A percentile compares a stretch with the other conserved stretches of the same genome.
Conservation (phyloP, 257 asterid species). For the Nicotiana noctiflora region DNA sequence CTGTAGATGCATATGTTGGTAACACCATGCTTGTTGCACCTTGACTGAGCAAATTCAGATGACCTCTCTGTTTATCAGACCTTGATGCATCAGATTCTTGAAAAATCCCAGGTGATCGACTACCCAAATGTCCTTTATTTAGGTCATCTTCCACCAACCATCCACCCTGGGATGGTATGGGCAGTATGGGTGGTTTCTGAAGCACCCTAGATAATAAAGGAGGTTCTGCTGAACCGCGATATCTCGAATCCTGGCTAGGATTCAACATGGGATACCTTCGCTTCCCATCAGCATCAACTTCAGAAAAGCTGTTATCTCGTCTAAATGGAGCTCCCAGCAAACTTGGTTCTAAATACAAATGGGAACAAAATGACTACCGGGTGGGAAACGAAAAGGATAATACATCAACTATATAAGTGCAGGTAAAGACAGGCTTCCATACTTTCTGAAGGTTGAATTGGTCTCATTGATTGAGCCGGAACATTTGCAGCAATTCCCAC, state of each 20-base stretch:
- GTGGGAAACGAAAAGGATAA: neutral
- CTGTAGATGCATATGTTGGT: conserved; percentile 31
- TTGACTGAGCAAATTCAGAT: conserved; percentile 38
- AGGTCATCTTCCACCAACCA: conserved; percentile 55
- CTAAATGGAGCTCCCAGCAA: conserved; percentile 76
- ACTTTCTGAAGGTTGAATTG: conserved; percentile 63
- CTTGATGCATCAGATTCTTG: conserved; percentile 37
- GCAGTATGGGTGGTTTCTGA: conserved; percentile 36
- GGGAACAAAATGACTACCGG: conserved; percentile 4
- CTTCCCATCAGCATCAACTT: conserved; percentile 33
- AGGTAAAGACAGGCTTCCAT: conserved; percentile 17
- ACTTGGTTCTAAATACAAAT: conserved; percentile 62
- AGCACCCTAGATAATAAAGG: conserved; percentile 59
- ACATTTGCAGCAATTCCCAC: conserved; percentile 39
- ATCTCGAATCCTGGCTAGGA: conserved; percentile 34
- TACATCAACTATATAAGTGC: neutral
- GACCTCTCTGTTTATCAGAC: conserved; percentile 39
- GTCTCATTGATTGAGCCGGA: conserved; percentile 37
- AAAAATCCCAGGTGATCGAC: conserved; percentile 35
- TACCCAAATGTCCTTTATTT: conserved; percentile 30
- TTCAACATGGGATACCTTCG: conserved; percentile 21
- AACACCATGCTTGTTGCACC: conserved; percentile 31
- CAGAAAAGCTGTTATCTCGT: conserved; percentile 41
- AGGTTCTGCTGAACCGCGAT: conserved; percentile 47
- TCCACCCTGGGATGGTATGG: conserved; percentile 55